Conservation (phyloP, 768 basidiomycete genomes). For the Hydnum rufescens region DNA sequence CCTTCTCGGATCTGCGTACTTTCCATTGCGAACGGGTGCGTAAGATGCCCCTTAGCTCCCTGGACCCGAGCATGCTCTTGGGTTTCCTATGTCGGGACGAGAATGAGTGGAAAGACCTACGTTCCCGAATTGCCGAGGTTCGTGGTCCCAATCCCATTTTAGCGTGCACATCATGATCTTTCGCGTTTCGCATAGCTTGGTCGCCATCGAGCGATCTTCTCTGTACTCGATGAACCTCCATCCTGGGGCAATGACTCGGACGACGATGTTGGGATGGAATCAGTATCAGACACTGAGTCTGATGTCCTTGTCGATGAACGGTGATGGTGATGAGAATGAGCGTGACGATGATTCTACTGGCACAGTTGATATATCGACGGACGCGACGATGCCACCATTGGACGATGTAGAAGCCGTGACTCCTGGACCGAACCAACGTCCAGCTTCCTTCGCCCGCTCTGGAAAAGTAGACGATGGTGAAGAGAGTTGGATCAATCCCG, state of each 20-base stretch:
- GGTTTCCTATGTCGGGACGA: constrained; percentile 78
- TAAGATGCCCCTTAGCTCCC: constrained; percentile 77
- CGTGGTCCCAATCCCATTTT: constrained; percentile 15
- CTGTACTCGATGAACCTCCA: constrained; percentile 74
- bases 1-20: constrained; percentile 50
- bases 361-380: no score
- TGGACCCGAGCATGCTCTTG: constrained; percentile 95
- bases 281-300: constrained; percentile 51
- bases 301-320: neutral
- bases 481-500: neutral
- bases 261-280: constrained; percentile 55
- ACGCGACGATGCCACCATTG: no score
- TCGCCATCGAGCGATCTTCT: constrained; percentile 48
- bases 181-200: constrained; percentile 21
- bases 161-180: neutral
- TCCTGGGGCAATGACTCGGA: constrained; percentile 49
- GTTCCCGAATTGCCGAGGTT: constrained; percentile 51
- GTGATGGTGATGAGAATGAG: neutral
- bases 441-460: neutral
- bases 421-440: neutral
- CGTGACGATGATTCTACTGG: neutral
- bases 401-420: neutral
- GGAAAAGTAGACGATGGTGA: neutral
- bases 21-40: constrained; percentile 95
- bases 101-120: constrained; percentile 70